phyloP scores from a whole-genome alignment of 192 early-diverging fungal species.

The Gaertneriomyces semiglobifer region DNA sequence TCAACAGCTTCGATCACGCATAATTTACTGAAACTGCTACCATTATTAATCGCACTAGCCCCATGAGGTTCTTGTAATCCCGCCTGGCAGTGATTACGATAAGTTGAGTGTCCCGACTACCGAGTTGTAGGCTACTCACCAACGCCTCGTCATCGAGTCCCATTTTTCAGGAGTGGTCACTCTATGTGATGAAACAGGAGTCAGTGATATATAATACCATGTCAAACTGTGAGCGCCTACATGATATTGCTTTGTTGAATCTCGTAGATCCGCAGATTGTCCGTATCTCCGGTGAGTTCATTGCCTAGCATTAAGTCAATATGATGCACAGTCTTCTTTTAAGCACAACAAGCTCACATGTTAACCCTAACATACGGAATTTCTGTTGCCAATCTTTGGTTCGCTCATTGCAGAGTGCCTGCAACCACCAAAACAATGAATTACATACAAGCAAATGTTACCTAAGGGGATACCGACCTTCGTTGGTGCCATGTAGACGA shows the following conservation, averaged over 20 bases:
- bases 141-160: slow-evolving; percentile 67
- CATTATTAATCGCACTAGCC: slow-evolving; percentile 27
- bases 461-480: slow-evolving; percentile 33
- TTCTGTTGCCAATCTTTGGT: slow-evolving; percentile 57
- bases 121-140: slow-evolving; percentile 8
- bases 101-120: background rate
- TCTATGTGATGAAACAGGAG: slow-evolving; percentile 9
- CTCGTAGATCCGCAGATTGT: slow-evolving; percentile 36
- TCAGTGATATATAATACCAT: background rate
- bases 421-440: too few relatives aligned
- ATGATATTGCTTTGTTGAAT: slow-evolving; percentile 49
- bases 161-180: slow-evolving; percentile 80
- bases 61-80: slow-evolving; percentile 39
- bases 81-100: slow-evolving; percentile 11
- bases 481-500: slow-evolving; percentile 66
- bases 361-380: slow-evolving; percentile 49
- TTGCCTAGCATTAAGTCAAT: slow-evolving; percentile 32
- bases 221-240: slow-evolving; percentile 8
- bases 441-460: background rate
- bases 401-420: slow-evolving; percentile 63
- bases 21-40: background rate
- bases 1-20: slow-evolving; percentile 1
- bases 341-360: slow-evolving; percentile 25
- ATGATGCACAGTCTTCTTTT: background rate
- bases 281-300: slow-evolving; percentile 67